Evolutionary conservation across 495 filamentous ascomycete species (phyloP).

Genomic region (Penicillium soppii): DNA sequence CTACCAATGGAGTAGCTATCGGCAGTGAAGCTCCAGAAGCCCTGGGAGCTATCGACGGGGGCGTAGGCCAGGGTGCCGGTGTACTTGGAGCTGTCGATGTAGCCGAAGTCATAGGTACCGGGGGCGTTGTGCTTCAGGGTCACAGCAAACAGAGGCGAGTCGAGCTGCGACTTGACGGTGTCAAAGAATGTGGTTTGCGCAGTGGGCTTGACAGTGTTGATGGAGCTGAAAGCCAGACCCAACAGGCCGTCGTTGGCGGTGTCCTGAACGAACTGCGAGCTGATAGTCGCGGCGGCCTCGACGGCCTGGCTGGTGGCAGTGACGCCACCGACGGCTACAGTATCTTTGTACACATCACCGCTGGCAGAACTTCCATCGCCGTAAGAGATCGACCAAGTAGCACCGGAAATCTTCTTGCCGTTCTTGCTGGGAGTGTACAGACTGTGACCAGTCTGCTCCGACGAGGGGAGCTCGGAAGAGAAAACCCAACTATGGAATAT

Average conservation of each 20-base stretch:
- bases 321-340: conserved; percentile 63
- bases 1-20: conserved; percentile 61
- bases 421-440: conserved; percentile 59
- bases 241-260: conserved; percentile 66
- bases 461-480: conserved; percentile 45
- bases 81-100: conserved; percentile 62
- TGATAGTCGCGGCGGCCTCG: conserved; percentile 65
- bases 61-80: conserved; percentile 61
- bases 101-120: conserved; percentile 77
- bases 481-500: conserved; percentile 48
- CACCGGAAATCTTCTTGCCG: conserved; percentile 49
- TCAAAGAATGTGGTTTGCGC: conserved; percentile 70
- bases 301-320: conserved; percentile 64
- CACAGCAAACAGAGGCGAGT: conserved; percentile 64
- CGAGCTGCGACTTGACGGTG: conserved; percentile 59
- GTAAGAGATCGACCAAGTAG: conserved; percentile 67
- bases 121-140: conserved; percentile 62
- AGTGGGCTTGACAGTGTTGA: conserved; percentile 68
- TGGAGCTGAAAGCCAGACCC: conserved; percentile 66
- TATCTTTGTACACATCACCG: conserved; percentile 69
- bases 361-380: conserved; percentile 66
- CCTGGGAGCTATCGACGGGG: conserved; percentile 55
- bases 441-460: conserved; percentile 56
- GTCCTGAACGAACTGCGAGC: conserved; percentile 57
- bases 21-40: conserved; percentile 71